These are phyloP conservation scores for Drechslera avenae DNA, from an alignment of 2,329 filamentous ascomycete species.

Conservation along the genomic window DNA sequence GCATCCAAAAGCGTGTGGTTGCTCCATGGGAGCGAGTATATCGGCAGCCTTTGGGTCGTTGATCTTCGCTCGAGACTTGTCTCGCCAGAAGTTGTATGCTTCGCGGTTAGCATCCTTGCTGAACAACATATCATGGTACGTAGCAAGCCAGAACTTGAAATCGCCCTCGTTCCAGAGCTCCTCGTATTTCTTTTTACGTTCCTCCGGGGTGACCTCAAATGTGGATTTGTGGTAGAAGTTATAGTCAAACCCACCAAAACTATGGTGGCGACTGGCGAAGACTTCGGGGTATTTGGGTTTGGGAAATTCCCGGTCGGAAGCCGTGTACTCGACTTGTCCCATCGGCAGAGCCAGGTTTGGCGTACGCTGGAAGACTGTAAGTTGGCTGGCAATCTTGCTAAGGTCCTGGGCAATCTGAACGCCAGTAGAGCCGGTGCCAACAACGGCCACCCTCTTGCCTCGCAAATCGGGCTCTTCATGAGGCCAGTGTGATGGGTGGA, in stretches of 20 bases:
- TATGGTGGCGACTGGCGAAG: slow-evolving; percentile 8
- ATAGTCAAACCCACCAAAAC: slow-evolving; percentile 28
- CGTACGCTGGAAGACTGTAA: slow-evolving; percentile 68
- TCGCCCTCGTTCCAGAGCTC: slow-evolving; percentile 26
- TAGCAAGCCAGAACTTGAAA: slow-evolving; percentile 32
- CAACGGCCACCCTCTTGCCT: slow-evolving; percentile 64
- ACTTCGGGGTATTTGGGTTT: slow-evolving; percentile 37
- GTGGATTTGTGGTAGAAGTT: slow-evolving; percentile 24
- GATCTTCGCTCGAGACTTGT: slow-evolving; percentile 47
- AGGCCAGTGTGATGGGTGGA: slow-evolving; percentile 66
- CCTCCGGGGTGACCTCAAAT: slow-evolving; percentile 26
- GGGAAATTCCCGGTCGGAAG: slow-evolving; percentile 52
- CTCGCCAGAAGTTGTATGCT: slow-evolving; percentile 53
- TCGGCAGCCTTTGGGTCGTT: slow-evolving; percentile 45
- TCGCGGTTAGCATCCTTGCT: slow-evolving; percentile 46
- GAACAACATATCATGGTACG: slow-evolving; percentile 46
- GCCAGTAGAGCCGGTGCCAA: slow-evolving; percentile 65
- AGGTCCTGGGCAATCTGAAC: slow-evolving; percentile 66
- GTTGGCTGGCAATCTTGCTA: slow-evolving; percentile 54
- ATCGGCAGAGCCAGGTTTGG: slow-evolving; percentile 48
- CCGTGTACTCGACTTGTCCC: slow-evolving; percentile 21
- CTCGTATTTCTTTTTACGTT: slow-evolving; percentile 24
- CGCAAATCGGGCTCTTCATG: slow-evolving; percentile 57
- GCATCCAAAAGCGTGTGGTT: slow-evolving; percentile 29
- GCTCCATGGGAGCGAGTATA: slow-evolving; percentile 48